Evolutionary conservation across 2,329 filamentous ascomycete species (phyloP), one percentile per base, ranked within the genome.

Genomic region (Fusarium sp.): DNA sequence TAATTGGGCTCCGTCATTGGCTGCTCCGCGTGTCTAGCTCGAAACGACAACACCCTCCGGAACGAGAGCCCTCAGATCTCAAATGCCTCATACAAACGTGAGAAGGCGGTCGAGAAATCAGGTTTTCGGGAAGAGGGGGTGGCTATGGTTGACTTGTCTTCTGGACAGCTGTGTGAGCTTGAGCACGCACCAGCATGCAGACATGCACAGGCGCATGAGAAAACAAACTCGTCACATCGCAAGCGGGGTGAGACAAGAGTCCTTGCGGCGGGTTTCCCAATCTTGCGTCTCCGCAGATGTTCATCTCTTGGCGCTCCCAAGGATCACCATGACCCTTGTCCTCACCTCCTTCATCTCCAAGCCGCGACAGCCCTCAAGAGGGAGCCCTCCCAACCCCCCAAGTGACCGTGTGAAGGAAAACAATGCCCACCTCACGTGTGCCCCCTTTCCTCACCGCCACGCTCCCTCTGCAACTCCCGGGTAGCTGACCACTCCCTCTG

Each of bases 1-100:
- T 25, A 15, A 56, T 66, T 27, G 25, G 54, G 56, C 22, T 54
- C 57, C 57, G 57, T 52, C 32, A 60, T 66, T 66, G 56, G 56
- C 27, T 37, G 20, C 30, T 37, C 56, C 33, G 20, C 15, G 8
- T 30, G 14, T 25, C 22, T 38, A 27, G 56, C 54, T 57, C 14
- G 15, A 38, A 37, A n/a, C 10, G 56, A 27, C 15, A 7, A 30
- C 56, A 58, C 56, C 54, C 33, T 25, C 56, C 9, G 22, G 20
- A 9, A 15, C 7, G 15, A 58, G 35, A 58, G 56, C 22, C 22
- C 12, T 17, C 22, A 52, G 47, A 52, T 52, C 47, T 52, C 27
- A 52, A 52, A 52, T 52, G 47, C 47, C 47, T 52, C 47, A 52
- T 52, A 52, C 9, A 14, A 14, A 20, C 6, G 4, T 14, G 17